Conservation (phyloP, 176 grass and related monocot species). For the Ensete glaucum region DNA sequence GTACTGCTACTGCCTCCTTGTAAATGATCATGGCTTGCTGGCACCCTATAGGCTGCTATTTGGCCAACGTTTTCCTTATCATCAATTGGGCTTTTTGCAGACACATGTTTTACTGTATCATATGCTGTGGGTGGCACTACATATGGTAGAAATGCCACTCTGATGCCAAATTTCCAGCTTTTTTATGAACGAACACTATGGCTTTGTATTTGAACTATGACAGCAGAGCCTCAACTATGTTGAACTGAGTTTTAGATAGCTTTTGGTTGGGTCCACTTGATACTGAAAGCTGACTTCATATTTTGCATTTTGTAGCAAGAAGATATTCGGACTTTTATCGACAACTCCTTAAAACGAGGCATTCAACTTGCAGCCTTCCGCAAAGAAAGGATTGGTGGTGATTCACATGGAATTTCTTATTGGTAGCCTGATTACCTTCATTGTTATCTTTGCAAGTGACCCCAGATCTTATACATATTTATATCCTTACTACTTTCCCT, state of each 20-base stretch:
- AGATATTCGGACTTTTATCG: conserved; percentile 79
- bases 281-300: conserved; percentile 4
- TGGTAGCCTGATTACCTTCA: conserved; percentile 44
- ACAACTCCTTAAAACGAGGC: conserved; percentile 70
- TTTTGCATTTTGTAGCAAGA: conserved; percentile 74
- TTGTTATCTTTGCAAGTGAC: neutral
- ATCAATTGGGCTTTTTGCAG: neutral
- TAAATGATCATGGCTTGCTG: too few species aligned
- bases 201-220: neutral
- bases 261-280: neutral
- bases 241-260: neutral
- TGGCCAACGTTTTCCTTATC: neutral
- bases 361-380: conserved; percentile 55
- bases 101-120: neutral
- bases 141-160: neutral
- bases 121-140: neutral
- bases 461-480: neutral
- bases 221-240: neutral
- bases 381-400: conserved; percentile 79
- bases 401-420: conserved; percentile 87
- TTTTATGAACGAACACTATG: neutral
- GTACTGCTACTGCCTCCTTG: too few species aligned
- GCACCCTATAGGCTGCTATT: too few species aligned
- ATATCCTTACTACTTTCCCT: neutral
- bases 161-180: neutral